These are phyloP conservation scores for Chalciporus piperatus DNA, from an alignment of 768 basidiomycete genomes.

Conservation along the genomic window DNA sequence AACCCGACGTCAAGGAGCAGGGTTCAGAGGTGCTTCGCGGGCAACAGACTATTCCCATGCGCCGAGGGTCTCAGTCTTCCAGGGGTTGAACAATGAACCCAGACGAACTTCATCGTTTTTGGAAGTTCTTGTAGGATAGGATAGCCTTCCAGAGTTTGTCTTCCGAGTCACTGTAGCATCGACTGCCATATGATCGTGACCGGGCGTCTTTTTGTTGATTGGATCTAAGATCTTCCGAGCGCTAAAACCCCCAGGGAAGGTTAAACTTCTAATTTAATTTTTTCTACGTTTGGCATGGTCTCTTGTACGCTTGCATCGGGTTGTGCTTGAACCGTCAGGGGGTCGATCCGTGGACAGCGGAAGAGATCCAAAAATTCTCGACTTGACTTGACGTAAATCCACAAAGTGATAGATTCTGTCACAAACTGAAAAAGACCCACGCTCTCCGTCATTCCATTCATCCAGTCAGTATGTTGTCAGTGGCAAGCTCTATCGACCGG, in stretches of 20 bases:
- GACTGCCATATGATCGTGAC: background rate
- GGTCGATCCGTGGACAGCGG: background rate
- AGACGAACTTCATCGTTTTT: background rate
- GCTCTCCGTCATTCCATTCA: background rate
- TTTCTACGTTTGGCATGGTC: background rate
- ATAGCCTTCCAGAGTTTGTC: background rate
- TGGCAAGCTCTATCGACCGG: conserved; percentile 7
- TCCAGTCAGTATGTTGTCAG: conserved; percentile 15
- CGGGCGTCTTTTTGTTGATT: background rate
- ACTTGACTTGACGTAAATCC: conserved; percentile 7
- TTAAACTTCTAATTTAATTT: conserved; percentile 18
- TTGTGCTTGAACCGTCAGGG: background rate
- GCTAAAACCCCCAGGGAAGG: conserved; percentile 7
- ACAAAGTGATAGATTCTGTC: background rate
- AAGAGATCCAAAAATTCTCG: background rate
- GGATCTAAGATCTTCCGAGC: conserved; percentile 22
- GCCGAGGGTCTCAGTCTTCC: conserved; percentile 20
- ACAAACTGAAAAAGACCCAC: conserved; percentile 5
- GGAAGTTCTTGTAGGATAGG: conserved; percentile 1
- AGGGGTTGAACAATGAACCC: conserved; percentile 4
- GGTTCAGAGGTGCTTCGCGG: conserved; percentile 55
- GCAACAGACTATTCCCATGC: conserved; percentile 35
- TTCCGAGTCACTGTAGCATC: background rate
- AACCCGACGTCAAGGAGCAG: conserved; percentile 48
- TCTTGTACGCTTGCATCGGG: background rate